Conservation (phyloP, 164 flowering plant genomes). For the Stephania cephalantha region DNA sequence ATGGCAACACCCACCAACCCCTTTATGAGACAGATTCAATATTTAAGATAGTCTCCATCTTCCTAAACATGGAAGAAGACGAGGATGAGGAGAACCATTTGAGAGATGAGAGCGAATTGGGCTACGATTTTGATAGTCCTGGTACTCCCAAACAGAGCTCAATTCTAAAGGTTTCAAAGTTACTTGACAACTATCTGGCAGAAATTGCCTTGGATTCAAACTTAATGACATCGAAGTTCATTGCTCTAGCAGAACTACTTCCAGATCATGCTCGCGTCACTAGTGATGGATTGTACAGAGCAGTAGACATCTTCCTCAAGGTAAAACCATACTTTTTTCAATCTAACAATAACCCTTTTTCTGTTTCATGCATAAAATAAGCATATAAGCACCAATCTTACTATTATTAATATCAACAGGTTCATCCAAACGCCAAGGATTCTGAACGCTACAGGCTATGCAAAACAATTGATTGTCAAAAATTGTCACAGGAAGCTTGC, state of each 20-base stretch:
- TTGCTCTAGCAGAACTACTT: constrained; percentile 68
- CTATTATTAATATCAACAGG: constrained; percentile 33
- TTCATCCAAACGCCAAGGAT: constrained; percentile 85
- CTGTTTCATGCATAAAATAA: not conserved
- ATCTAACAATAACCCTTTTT: not conserved
- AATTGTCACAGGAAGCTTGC: constrained; percentile 95
- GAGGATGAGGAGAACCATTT: constrained; percentile 66
- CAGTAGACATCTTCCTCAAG: constrained; percentile 46
- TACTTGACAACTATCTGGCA: constrained; percentile 72
- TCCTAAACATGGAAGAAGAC: constrained; percentile 80
- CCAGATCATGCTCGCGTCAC: constrained; percentile 82
- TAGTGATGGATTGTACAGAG: constrained; percentile 72
- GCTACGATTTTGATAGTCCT: constrained; percentile 64
- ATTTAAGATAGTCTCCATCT: constrained; percentile 77
- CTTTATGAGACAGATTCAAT: constrained; percentile 74
- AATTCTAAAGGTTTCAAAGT: constrained; percentile 67
- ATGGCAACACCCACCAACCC: constrained; percentile 46
- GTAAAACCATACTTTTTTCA: constrained; percentile 4
- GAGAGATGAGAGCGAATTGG: constrained; percentile 34
- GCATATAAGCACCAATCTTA: not conserved
- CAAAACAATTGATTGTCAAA: constrained; percentile 87
- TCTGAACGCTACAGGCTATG: constrained; percentile 80
- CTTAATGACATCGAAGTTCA: constrained; percentile 55
- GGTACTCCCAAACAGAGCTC: constrained; percentile 81
- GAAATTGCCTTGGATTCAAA: constrained; percentile 75